phyloP scores from a whole-genome alignment of 2,329 filamentous ascomycete genomes.

The Ophiostoma australiae region DNA sequence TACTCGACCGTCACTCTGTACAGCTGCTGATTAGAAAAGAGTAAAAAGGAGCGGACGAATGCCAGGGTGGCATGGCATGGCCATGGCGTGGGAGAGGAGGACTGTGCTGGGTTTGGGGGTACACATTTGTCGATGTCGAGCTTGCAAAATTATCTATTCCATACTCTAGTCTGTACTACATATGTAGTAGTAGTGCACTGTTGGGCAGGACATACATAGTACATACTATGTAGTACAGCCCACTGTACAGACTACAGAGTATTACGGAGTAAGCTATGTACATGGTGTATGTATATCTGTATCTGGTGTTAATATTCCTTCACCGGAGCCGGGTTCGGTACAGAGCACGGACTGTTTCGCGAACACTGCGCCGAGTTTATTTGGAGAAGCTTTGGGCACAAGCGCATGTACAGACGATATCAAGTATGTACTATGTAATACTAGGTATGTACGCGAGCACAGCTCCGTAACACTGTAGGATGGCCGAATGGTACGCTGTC shows the following conservation, averaged over 20 bases:
- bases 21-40: no score
- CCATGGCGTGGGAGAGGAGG: background rate
- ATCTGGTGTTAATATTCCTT: background rate
- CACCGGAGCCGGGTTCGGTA: background rate
- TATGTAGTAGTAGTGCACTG: no score
- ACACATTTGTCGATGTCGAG: no score
- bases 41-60: background rate
- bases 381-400: background rate
- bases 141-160: no score
- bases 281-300: no score
- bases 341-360: constrained; percentile 6
- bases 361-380: constrained; percentile 9
- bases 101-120: background rate
- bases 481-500: constrained; percentile 6
- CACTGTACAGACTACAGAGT: background rate
- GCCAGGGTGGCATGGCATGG: background rate
- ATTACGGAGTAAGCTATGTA: background rate
- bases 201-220: no score
- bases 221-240: no score
- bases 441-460: background rate
- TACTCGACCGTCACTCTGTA: no score
- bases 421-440: background rate
- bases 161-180: no score
- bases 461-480: background rate
- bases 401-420: background rate